Evolutionary conservation across 2,329 filamentous ascomycete genomes (phyloP).

Genomic region (Anthostomella pinea): DNA sequence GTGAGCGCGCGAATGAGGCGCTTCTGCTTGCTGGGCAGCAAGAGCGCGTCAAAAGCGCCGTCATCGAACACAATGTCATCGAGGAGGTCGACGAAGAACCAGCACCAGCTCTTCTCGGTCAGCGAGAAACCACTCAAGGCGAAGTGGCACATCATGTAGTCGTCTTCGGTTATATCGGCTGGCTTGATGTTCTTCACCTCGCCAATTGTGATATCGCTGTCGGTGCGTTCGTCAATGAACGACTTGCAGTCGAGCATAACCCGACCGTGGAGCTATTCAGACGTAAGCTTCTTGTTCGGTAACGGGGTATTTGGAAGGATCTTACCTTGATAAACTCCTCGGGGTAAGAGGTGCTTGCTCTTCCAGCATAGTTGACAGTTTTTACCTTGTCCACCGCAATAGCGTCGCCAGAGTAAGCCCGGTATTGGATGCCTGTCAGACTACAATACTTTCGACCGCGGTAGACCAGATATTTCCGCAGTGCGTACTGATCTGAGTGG

Average conservation of each 20-base stretch:
- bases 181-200: background rate
- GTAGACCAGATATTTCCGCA: constrained; percentile 1
- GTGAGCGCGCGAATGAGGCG: constrained; percentile 13
- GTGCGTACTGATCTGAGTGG: constrained; percentile 1
- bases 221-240: constrained; percentile 8
- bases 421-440: constrained; percentile 6
- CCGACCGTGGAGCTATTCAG: constrained; percentile 3
- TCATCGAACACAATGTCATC: constrained; percentile 9
- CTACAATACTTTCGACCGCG: constrained; percentile 8
- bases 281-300: background rate
- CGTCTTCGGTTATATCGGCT: constrained; percentile 1
- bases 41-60: constrained; percentile 11
- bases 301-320: background rate
- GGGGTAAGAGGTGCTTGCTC: constrained; percentile 2
- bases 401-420: constrained; percentile 3
- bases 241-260: constrained; percentile 7
- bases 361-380: constrained; percentile 2
- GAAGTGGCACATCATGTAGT: constrained; percentile 8
- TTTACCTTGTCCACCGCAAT: constrained; percentile 5
- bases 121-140: constrained; percentile 8
- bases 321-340: constrained; percentile 3
- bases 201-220: constrained; percentile 5
- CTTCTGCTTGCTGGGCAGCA: constrained; percentile 10
- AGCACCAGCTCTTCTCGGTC: constrained; percentile 9
- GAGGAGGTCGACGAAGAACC: constrained; percentile 10